Conservation (phyloP, 129 eudicot genomes). For the Scalesia atractyloides region DNA sequence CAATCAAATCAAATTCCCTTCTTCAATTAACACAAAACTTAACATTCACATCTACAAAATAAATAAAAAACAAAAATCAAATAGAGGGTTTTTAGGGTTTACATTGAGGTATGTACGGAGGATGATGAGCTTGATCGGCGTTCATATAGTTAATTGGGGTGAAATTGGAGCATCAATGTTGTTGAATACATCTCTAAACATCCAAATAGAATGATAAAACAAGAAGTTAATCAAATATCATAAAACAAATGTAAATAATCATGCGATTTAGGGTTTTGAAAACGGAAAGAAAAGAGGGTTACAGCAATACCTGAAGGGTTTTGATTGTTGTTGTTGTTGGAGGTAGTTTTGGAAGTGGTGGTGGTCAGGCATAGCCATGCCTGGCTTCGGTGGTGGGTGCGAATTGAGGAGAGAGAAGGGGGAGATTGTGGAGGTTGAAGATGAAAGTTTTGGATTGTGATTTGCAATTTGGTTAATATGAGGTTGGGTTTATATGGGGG, state of each 20-base stretch:
- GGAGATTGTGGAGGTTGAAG: constrained; percentile 14
- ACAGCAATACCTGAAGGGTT: constrained; percentile 50
- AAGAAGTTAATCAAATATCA: not conserved
- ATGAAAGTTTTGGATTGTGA: constrained; percentile 24
- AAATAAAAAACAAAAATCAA: not conserved
- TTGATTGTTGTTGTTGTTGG: constrained; percentile 26
- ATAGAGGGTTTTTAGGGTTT: constrained; percentile 19
- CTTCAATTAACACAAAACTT: constrained; percentile 4
- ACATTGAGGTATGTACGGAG: constrained; percentile 86
- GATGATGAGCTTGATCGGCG: constrained; percentile 64
- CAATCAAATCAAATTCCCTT: not conserved
- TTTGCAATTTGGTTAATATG: constrained; percentile 40
- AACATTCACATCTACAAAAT: not conserved
- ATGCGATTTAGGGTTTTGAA: constrained; percentile 32
- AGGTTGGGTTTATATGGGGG: not conserved
- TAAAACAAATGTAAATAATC: constrained; percentile 6
- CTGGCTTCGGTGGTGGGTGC: constrained; percentile 15
- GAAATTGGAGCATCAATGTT: constrained; percentile 63
- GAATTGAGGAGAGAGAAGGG: not conserved
- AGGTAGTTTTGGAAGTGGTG: constrained; percentile 43
- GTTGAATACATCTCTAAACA: constrained; percentile 51
- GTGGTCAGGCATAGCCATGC: constrained; percentile 59
- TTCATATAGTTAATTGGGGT: constrained; percentile 50
- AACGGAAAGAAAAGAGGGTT: constrained; percentile 9
- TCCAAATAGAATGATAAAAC: constrained; percentile 8